Evolutionary conservation across 108 stramenopile species (phyloP).

Genomic region (Cyclostephanos invisitatus): DNA sequence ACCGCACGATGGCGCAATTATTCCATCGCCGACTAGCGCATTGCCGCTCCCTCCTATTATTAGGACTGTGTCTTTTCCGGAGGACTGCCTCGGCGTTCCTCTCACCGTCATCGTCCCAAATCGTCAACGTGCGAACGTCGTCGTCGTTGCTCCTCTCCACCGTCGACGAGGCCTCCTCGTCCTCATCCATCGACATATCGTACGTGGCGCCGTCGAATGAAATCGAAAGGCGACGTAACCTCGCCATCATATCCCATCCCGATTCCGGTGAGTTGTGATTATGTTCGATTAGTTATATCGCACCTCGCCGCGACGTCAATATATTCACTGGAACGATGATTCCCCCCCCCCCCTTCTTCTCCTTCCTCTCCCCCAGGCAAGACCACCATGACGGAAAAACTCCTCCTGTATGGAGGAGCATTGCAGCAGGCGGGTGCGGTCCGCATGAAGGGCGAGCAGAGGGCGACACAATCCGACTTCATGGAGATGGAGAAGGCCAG

Average conservation of each 20-base stretch:
- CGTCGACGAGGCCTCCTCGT: neutral
- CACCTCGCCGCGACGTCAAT: no score
- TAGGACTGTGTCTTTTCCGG: conserved; percentile 1
- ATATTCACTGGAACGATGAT: neutral
- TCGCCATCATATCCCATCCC: conserved; percentile 97
- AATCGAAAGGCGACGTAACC: conserved; percentile 87
- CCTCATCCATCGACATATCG: neutral
- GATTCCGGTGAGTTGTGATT: conserved; percentile 69
- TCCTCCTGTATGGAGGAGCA: conserved; percentile 90
- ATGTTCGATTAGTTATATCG: no score
- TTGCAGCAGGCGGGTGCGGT: conserved; percentile 96
- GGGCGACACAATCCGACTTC: conserved; percentile 86
- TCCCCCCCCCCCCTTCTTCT: neutral
- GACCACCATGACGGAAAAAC: conserved; percentile 97
- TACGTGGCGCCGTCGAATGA: conserved; percentile 62
- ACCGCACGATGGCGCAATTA: neutral
- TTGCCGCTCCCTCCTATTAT: neutral
- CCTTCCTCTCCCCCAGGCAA: conserved; percentile 57
- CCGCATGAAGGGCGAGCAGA: conserved; percentile 87
- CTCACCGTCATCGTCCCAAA: neutral
- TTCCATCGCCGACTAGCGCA: neutral
- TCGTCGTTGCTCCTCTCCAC: neutral
- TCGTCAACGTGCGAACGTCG: neutral
- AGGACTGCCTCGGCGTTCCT: neutral
- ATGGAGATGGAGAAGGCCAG: conserved; percentile 96